Conservation (phyloP, 805 yeast species). For the Debaryomyces maramus region DNA sequence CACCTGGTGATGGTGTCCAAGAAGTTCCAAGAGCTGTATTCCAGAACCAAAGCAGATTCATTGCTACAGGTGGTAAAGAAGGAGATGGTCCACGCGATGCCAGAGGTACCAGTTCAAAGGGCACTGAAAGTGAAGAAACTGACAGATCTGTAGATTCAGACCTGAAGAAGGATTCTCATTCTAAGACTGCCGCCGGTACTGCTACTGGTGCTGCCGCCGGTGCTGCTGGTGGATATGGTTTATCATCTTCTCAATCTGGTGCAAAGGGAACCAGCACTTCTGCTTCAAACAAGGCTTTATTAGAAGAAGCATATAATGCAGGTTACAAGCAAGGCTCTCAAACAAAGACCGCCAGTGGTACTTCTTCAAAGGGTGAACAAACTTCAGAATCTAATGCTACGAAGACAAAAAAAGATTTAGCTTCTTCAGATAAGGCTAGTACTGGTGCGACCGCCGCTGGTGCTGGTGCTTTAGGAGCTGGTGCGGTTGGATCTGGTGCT, state of each 20-base stretch:
- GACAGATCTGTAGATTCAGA: no score
- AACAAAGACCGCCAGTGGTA: no score
- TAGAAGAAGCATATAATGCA: no score
- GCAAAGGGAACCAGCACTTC: no score
- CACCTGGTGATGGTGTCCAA: constrained; percentile 13
- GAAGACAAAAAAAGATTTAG: neutral
- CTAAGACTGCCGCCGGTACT: constrained; percentile 10
- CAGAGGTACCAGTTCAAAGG: neutral
- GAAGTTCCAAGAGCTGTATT: constrained; percentile 10
- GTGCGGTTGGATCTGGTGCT: constrained; percentile 6
- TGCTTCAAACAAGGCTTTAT: no score
- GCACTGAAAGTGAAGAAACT: no score
- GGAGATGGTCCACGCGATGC: constrained; percentile 5
- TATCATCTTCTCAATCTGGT: constrained; percentile 7
- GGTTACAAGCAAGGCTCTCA: no score
- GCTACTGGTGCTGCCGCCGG: constrained; percentile 12
- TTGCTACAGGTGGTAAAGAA: constrained; percentile 16
- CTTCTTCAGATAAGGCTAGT: constrained; percentile 8
- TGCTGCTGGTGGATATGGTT: constrained; percentile 8
- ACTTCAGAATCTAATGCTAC: no score
- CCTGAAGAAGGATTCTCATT: no score
- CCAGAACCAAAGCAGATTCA: constrained; percentile 12
- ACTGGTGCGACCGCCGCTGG: constrained; percentile 7
- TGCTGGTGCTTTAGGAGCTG: constrained; percentile 7
- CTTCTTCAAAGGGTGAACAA: no score